Base-by-base conservation (phyloP, 306 rosid species). In the Biancaea sappan region DNA sequence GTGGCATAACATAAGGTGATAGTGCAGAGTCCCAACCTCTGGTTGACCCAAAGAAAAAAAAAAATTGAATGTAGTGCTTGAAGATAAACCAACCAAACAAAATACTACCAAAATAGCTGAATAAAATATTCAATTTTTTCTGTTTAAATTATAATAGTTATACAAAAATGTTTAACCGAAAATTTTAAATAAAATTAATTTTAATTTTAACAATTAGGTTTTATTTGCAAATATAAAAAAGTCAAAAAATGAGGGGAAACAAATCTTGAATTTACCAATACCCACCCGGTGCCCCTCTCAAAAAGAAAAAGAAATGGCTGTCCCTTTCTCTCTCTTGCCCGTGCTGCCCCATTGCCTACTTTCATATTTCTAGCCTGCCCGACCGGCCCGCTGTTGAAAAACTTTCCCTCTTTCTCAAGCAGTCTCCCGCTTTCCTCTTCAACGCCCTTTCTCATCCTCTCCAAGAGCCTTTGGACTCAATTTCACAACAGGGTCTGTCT, bases 261-360 rank as follows among this genome's bases (percentile, higher is more conserved):
- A 82, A 78, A 54, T 47, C 50, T 59, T 67, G 75, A 19, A 37
- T 58, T 29, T 32, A 66, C 59, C 70, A 25, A 63, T 62, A 26
- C 5, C 10, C 0, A 82, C 5, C 10, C 0, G 77, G 79, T 73
- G 85, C 76, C 57, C 64, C 50, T 52, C 75, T 60, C 53, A 16
- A 59, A 51, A 72, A 66, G 80, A 82, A 67, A 73, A 75, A 51
- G 63, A 73, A 77, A 82, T 74, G 83, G 75, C 71, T 74, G 86
- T 82, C 86, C 51, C 71, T 82, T 78, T 82, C 86, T 82, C 86
- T 78, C 83, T 78, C 86, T 11, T 82, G 83, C 80, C 86, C 86
- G 4, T 1, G 4, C 71, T 78, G 77, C 86, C 86, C 86, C 1
- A 5, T 3, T 54, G 41, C 66, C 19, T 38, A 54, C 75, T 74